Evolutionary conservation across 495 filamentous ascomycete genomes (phyloP), one percentile per base, ranked within the genome.

Genomic region (Bathelium albidoporum): DNA sequence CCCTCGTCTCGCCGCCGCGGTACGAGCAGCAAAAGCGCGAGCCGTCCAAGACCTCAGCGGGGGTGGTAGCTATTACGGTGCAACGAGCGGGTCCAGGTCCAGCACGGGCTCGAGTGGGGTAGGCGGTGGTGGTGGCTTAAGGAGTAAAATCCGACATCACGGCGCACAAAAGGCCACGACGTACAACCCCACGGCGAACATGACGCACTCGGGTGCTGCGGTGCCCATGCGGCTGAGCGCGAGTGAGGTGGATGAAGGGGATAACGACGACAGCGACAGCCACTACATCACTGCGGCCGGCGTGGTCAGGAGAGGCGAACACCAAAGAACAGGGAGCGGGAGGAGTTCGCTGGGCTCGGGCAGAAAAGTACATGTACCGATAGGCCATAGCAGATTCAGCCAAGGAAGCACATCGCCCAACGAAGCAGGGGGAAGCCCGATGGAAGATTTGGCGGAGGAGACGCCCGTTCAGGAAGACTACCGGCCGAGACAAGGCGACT

Each of bases 151-250:
- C 62, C 78, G 89, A 59, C 90, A 95, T 69, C 87, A 89, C 72
- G 86, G 87, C 32, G 83, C 84, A 62, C 85, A 87, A 26, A 86
- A 86, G 34, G 80, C 85, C 0, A 80, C 85, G 14, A 84, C 87
- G 18, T 93, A 90, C 73, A 85, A 82, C 10, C 86, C 88, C 2
- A 59, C 41, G 1, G 86, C 81, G 20, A 90, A 89, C 62, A 80
- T 91, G 62, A 84, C 88, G 32, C 49, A 29, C 49, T 75, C 78
- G n/a, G 83, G 82, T 14, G 80, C 82, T 0, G 89, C 85, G 31
- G 91, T 97, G 36, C 95, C 95, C 1, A 85, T 95, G 65, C 85
- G 94, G 52, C 78, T 99, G 62, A 96, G 90, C 75, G 95, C 95
- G 5, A 95, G 87, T 68, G 94, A 99, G 72, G 87, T 97, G 3